Base-by-base conservation (phyloP, 805 yeast species). In the Scheffersomyces ergatensis region DNA sequence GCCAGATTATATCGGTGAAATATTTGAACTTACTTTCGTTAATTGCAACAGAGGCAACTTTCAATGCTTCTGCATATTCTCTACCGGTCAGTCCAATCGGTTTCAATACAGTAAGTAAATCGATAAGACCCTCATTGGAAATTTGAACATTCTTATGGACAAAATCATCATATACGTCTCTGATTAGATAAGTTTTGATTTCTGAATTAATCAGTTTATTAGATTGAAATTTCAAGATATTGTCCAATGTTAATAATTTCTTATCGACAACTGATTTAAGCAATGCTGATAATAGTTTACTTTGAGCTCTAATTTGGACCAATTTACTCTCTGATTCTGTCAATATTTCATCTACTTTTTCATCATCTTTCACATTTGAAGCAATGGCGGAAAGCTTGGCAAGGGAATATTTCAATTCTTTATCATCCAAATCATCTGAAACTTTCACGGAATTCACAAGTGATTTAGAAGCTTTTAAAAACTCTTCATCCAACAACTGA, bases 311-410 rank as follows among this genome's bases (percentile, higher is more conserved):
- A 14, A 77, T 60, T 15, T 65, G 58, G 27, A 72, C 72, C 18
- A 82, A 61, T 25, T 71, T 72, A 24, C 66, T 65, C 47, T 83
- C 83, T 23, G 84, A 72, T 7, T 71, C 72, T 14, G 54, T 55
- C 7, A 79, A 39, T 3, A 60, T 38, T 2, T 60, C 63, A 3
- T 51, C 57, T 34, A 46, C 45, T 13, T 45, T 46, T 19, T 41
- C 44, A 12, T 35, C 50, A 14, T n/a, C 33, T 13, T 13, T 45
- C 19, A 17, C 18, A n/a, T 56, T 54, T 1, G 70, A 57, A 0
- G 81, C 82, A 15, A 85, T 53, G 1, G 78, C 67, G 2, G 87
- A 63, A 17, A 89, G 60, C 57, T 89, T 89, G 2, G 95, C 90
- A 37, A 89, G 60, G 42, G 88, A 83, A 44, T 82, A 70, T 47